These are phyloP conservation scores for Solanum megistacrolobum DNA, from an alignment of 257 asterid genomes.

Conservation along the genomic window DNA sequence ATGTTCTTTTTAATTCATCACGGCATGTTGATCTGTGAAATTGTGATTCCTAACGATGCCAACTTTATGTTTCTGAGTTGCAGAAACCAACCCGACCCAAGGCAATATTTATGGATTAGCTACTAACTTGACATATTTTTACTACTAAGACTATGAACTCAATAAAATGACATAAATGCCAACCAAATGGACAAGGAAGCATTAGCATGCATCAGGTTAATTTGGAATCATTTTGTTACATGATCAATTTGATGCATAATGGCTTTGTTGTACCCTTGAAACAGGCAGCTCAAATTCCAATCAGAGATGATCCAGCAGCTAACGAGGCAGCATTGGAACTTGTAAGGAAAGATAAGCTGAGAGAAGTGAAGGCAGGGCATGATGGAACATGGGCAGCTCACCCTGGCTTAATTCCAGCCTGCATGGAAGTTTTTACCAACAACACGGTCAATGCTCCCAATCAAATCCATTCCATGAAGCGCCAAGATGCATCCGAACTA, in stretches of 20 bases:
- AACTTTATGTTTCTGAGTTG: background rate
- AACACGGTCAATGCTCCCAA: conserved; percentile 47
- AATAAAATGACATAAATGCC: background rate
- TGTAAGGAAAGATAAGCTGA: conserved; percentile 58
- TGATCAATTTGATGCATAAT: background rate
- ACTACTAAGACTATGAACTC: background rate
- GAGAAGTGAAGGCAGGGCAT: conserved; percentile 91
- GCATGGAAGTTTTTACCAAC: conserved; percentile 52
- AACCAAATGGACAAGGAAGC: background rate
- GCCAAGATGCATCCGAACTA: conserved; percentile 44
- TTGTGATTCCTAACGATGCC: background rate
- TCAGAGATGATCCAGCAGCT: conserved; percentile 62
- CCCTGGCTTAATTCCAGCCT: conserved; percentile 82
- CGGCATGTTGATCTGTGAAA: background rate
- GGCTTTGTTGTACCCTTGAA: background rate
- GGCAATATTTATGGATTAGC: background rate
- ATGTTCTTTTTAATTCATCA: background rate
- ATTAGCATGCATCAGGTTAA: background rate
- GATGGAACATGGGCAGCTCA: conserved; percentile 99
- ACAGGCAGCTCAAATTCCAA: conserved; percentile 98
- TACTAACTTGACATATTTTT: background rate
- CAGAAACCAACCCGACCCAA: background rate
- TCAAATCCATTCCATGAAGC: conserved; percentile 54
- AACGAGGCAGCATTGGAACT: conserved; percentile 79
- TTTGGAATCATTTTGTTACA: background rate